Evolutionary conservation across 1,284 basidiomycete species (phyloP), one percentile per base, ranked within the genome.

Genomic region (Taiwanofungus camphoratus): DNA sequence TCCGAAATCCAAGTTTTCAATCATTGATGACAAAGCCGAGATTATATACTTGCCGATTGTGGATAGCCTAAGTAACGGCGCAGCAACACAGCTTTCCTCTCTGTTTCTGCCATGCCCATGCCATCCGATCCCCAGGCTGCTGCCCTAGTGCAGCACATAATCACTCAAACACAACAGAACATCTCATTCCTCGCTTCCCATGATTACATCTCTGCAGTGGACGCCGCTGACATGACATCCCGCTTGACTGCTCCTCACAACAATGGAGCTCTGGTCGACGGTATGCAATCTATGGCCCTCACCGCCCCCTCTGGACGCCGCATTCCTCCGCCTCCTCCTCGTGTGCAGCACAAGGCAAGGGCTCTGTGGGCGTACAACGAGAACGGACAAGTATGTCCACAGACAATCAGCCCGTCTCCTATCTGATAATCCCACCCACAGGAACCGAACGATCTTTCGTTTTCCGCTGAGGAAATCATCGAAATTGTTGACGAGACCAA

Each of bases 291-390:
- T 26, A 30, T 61, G 38, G 37, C 50, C 24, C 51, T 57, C 44
- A 41, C 49, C 9, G 38, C 52, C 7, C 45, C 56, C 13, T 45
- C 46, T n/a, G 48, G 48, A 19, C 46, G 42, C 1, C 52, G 52
- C 41, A 38, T 45, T 26, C 55, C 63, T 2, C 57, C 64, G 8
- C 61, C 64, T 5, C 57, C 67, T 18, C 54, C 63, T 2, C 52
- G 61, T 12, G 52, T 54, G 34, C 37, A 63, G n/a, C 67, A 68
- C 38, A 65, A 69, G 45, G 79, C 75, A 3, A 71, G 68, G 44
- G 82, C 82, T 0, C 40, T 76, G 0, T 87, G 83, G 83, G 56
- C 63, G 1, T 87, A 85, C 61, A 85, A 85, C 50, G 77, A 80
- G 49, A 61, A 74, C 44, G 71, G 71, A 20, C 54, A 62, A 48